These are phyloP conservation scores for Aspergillus sp. DNA, from an alignment of 2,329 filamentous ascomycete genomes.

Conservation along the genomic window DNA sequence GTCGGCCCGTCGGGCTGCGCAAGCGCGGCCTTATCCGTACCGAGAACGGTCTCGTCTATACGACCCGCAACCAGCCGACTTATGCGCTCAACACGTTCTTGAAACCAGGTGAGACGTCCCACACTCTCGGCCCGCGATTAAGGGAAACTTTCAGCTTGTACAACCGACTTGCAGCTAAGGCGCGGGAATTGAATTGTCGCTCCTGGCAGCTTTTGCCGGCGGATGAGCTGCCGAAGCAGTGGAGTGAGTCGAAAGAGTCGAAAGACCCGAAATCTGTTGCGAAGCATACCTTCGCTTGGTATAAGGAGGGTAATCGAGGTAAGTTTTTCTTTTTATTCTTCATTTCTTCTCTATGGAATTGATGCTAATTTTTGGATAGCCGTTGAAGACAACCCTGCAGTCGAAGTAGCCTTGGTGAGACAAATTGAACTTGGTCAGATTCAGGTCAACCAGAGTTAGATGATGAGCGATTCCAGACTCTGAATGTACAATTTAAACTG, in stretches of 20 bases:
- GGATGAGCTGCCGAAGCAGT: constrained; percentile 10
- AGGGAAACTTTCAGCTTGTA: constrained; percentile 9
- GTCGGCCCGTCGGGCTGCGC: constrained; percentile 9
- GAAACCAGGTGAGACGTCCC: constrained; percentile 1
- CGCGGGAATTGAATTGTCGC: constrained; percentile 1
- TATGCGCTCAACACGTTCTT: constrained; percentile 17
- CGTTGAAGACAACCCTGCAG: too few relatives aligned
- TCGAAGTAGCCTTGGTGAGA: too few relatives aligned
- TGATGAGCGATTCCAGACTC: too few relatives aligned
- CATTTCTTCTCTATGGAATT: not conserved
- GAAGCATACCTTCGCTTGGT: not conserved
- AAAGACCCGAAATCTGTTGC: not conserved
- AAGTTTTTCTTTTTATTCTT: not conserved
- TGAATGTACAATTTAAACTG: not conserved
- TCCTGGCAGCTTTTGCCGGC: constrained; percentile 15
- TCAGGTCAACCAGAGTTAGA: too few relatives aligned
- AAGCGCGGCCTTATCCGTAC: constrained; percentile 9
- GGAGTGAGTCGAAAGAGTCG: constrained; percentile 2
- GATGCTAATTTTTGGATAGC: too few relatives aligned
- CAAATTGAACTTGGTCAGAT: too few relatives aligned
- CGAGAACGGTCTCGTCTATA: not conserved
- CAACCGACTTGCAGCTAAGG: constrained; percentile 11
- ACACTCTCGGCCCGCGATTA: constrained; percentile 11
- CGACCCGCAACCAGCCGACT: not conserved
- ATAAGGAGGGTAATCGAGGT: not conserved